Evolutionary conservation across 129 eudicot genomes (phyloP).

Genomic region (Logfia minima): DNA sequence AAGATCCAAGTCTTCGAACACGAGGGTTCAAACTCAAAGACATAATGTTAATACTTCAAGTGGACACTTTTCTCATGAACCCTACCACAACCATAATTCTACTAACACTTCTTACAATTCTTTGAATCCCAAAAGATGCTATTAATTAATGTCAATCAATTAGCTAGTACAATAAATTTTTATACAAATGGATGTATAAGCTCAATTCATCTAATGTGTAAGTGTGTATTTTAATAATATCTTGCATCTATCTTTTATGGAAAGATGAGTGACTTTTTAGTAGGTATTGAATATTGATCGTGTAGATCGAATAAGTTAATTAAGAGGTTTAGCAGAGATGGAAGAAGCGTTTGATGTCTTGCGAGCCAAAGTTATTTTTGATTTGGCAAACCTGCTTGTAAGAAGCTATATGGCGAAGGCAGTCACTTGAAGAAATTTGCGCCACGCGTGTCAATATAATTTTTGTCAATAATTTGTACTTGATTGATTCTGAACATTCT

Average conservation of each 20-base stretch:
- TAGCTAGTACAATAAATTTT: slow-evolving; percentile 23
- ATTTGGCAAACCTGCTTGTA: slow-evolving; percentile 16
- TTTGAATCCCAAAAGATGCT: slow-evolving; percentile 52
- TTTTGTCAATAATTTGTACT: slow-evolving; percentile 29
- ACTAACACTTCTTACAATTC: slow-evolving; percentile 45
- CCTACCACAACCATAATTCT: slow-evolving; percentile 31
- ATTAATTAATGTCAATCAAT: slow-evolving; percentile 24
- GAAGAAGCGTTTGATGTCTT: slow-evolving; percentile 16
- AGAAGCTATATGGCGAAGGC: background rate
- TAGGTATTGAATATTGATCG: slow-evolving; percentile 23
- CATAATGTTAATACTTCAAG: slow-evolving; percentile 41
- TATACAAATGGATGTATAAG: slow-evolving; percentile 26
- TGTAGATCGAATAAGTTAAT: slow-evolving; percentile 27
- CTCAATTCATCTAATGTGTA: slow-evolving; percentile 35
- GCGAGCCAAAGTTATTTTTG: slow-evolving; percentile 14
- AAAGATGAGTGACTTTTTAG: slow-evolving; percentile 15
- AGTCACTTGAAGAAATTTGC: background rate
- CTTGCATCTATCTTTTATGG: slow-evolving; percentile 12
- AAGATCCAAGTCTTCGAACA: slow-evolving; percentile 47
- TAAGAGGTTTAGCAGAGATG: background rate
- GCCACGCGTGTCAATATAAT: slow-evolving; percentile 2
- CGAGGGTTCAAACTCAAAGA: slow-evolving; percentile 42
- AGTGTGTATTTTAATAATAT: slow-evolving; percentile 35
- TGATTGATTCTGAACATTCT: slow-evolving; percentile 20
- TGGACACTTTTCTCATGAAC: slow-evolving; percentile 38